Evolutionary conservation across 116 monocot genomes (phyloP).

Genomic region (Dioscorea cayenensis): DNA sequence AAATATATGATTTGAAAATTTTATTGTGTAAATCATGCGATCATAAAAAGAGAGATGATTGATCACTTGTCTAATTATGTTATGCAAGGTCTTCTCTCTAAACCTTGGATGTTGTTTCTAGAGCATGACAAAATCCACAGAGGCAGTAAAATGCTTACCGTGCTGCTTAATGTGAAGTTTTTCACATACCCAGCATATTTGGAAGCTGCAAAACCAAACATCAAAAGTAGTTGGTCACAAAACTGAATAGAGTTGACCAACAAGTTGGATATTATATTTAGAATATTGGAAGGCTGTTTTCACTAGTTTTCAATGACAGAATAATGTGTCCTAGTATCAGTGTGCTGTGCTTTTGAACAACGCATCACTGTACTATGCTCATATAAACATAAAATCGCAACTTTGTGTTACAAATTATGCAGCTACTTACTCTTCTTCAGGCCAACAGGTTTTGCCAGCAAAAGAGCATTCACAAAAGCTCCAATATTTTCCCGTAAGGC

Average conservation of each 20-base stretch:
- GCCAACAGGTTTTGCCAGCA: constrained; percentile 89
- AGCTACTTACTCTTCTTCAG: constrained; percentile 82
- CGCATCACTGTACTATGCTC: not conserved
- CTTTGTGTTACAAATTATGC: not conserved
- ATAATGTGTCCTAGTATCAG: no score
- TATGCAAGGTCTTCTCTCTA: not conserved
- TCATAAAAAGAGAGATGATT: no score
- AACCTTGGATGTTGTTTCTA: no score
- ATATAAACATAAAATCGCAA: not conserved
- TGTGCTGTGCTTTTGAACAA: not conserved
- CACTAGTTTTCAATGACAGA: no score
- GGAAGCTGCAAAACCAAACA: constrained; percentile 64
- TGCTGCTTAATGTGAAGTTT: constrained; percentile 74
- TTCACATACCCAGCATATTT: constrained; percentile 94
- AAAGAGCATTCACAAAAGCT: constrained; percentile 94
- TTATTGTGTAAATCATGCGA: no score
- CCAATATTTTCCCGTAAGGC: constrained; percentile 80
- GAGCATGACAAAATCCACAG: not conserved
- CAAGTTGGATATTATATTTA: no score
- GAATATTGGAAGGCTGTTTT: no score
- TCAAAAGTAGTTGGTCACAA: not conserved
- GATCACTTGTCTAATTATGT: not conserved
- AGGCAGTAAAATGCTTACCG: constrained; percentile 43
- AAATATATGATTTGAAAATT: no score
- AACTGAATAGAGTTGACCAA: no score